Conservation (phyloP, 1,284 basidiomycete genomes). For the Apiotrichum sp. region DNA sequence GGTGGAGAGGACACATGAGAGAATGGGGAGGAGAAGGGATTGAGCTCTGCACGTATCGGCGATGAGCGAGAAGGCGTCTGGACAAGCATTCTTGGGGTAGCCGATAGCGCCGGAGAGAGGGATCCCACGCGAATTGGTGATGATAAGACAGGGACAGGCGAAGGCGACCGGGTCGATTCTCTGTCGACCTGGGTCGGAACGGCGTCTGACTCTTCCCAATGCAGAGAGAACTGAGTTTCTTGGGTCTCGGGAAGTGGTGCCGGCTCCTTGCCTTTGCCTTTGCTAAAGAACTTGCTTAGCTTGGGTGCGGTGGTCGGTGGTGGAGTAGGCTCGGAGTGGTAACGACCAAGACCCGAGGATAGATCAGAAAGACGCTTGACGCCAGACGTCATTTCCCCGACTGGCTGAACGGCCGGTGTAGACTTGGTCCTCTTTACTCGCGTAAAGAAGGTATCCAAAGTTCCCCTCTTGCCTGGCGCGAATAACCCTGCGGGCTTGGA, state of each 20-base stretch:
- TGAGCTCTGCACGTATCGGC: not conserved
- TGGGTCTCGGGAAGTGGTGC: not conserved
- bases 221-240: conserved; percentile 12
- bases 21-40: conserved; percentile 10
- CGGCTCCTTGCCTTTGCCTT: not conserved
- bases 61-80: too few species aligned
- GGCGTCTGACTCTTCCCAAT: conserved; percentile 21
- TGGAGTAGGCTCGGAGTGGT: not conserved
- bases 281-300: conserved; percentile 34
- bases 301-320: not conserved
- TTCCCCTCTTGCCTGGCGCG: conserved; percentile 10
- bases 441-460: conserved; percentile 41
- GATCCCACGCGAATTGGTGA: conserved; percentile 6
- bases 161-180: not conserved
- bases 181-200: not conserved
- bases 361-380: conserved; percentile 36
- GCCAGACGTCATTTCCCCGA: conserved; percentile 34
- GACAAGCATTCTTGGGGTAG: not conserved
- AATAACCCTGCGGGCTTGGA: not conserved
- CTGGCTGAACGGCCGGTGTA: conserved; percentile 23
- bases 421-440: conserved; percentile 23
- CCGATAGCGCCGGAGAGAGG: conserved; percentile 18
- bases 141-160: conserved; percentile 11
- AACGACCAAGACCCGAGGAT: not conserved
- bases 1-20: conserved; percentile 6